Percentiles rank a stretch among this genome's conserved stretches.
phyloP scores from a whole-genome alignment of 2,329 filamentous ascomycete species.

The Cytospora leucostoma region DNA sequence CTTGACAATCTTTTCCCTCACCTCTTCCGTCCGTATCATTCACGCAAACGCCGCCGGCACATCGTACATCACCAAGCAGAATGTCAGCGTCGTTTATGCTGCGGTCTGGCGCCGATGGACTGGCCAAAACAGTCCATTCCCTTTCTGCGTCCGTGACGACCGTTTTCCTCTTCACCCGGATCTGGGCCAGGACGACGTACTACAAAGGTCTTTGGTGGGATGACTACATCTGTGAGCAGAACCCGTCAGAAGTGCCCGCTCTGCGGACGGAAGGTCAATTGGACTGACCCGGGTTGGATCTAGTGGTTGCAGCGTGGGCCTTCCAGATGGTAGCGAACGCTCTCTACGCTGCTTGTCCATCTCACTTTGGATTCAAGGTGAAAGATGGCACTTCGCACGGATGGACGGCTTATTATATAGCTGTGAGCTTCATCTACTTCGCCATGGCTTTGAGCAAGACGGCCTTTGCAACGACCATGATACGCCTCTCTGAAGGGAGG shows the following conservation, averaged over 20 bases:
- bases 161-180: conserved; percentile 9
- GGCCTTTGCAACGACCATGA: conserved; percentile 11
- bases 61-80: no score
- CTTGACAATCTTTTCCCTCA: no score
- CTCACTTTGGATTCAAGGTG: conserved; percentile 12
- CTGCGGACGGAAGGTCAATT: no score
- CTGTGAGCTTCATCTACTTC: conserved; percentile 15
- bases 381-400: conserved; percentile 8
- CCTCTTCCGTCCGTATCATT: no score
- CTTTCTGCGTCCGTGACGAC: conserved; percentile 8
- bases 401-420: conserved; percentile 1
- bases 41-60: no score
- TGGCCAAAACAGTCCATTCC: conserved; percentile 16
- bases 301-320: conserved; percentile 15
- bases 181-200: conserved; percentile 10
- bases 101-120: conserved; percentile 4
- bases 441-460: conserved; percentile 15
- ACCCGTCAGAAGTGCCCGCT: no score
- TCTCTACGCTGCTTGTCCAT: conserved; percentile 1
- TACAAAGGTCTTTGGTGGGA: conserved; percentile 20
- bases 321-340: conserved; percentile 5
- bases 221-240: conserved; percentile 13
- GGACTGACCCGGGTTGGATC: no score
- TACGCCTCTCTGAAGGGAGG: neutral
- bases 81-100: conserved; percentile 4